Conservation (phyloP, 441 rosid genomes). For the Adansonia rubrostipa region DNA sequence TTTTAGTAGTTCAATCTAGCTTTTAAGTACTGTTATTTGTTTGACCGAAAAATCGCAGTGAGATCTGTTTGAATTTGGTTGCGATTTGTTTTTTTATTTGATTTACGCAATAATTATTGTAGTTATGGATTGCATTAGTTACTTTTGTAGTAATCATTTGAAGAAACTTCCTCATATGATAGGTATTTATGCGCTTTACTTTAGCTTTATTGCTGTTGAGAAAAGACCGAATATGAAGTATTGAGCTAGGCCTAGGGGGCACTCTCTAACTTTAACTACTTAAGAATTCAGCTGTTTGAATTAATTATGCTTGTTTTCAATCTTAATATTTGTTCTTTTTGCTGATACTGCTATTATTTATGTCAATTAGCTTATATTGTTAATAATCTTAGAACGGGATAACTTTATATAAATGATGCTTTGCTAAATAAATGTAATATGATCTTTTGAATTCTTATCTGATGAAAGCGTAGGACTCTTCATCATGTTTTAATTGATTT, state of each 20-base stretch:
- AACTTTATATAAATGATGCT: background rate
- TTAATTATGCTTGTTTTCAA: background rate
- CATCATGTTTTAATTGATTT: background rate
- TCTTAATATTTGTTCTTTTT: background rate
- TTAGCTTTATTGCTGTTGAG: background rate
- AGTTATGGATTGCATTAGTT: constrained; percentile 2
- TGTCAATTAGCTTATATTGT: background rate
- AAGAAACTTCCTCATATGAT: background rate
- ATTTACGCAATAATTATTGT: background rate
- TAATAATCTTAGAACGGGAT: background rate
- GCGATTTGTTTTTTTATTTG: background rate
- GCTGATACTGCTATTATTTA: background rate
- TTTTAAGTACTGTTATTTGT: constrained; percentile 4
- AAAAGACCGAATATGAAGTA: constrained; percentile 2
- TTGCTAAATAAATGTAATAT: background rate
- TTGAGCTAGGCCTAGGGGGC: background rate
- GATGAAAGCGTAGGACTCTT: constrained; percentile 1
- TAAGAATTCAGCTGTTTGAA: background rate
- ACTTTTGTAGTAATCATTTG: background rate
- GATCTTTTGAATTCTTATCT: background rate
- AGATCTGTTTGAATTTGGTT: constrained; percentile 11
- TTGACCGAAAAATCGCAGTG: constrained; percentile 4
- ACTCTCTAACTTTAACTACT: constrained; percentile 1
- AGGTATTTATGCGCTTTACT: background rate
- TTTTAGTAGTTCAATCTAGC: background rate